Conservation (phyloP, 169 alveolate genomes). For the Theileria sp. region DNA sequence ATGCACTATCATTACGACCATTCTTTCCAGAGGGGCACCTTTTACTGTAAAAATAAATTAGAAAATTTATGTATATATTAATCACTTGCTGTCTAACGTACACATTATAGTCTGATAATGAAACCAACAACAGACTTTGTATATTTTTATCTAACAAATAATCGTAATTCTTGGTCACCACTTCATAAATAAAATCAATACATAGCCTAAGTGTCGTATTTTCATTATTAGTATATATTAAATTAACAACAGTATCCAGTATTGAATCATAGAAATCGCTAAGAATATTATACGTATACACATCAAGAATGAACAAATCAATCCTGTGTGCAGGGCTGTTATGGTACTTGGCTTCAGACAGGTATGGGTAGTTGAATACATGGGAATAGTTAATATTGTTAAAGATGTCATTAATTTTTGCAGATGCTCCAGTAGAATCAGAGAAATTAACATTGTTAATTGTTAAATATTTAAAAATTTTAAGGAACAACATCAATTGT, state of each 20-base stretch:
- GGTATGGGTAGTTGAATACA: not conserved
- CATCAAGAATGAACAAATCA: not conserved
- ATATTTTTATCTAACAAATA: conserved; percentile 32
- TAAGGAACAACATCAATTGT: not conserved
- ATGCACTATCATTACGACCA: not conserved
- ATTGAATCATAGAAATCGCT: conserved; percentile 25
- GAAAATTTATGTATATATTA: not conserved
- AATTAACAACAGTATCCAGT: conserved; percentile 34
- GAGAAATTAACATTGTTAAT: not conserved
- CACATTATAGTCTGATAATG: conserved; percentile 38
- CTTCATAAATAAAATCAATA: conserved; percentile 23
- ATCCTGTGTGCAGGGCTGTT: not conserved
- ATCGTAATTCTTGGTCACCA: not conserved
- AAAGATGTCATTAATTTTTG: not conserved
- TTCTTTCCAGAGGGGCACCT: not conserved
- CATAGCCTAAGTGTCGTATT: conserved; percentile 32
- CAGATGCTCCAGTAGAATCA: not conserved
- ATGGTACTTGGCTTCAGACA: conserved; percentile 3
- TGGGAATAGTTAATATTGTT: conserved; percentile 2
- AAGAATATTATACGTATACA: conserved; percentile 24
- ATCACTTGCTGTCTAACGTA: conserved; percentile 37
- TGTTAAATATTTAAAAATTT: conserved; percentile 1
- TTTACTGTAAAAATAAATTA: not conserved
- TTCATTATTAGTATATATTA: conserved; percentile 37
- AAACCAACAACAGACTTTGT: conserved; percentile 27